Conservation (phyloP, 2,329 filamentous ascomycete genomes). For the Emmonsiellopsis sp. region DNA sequence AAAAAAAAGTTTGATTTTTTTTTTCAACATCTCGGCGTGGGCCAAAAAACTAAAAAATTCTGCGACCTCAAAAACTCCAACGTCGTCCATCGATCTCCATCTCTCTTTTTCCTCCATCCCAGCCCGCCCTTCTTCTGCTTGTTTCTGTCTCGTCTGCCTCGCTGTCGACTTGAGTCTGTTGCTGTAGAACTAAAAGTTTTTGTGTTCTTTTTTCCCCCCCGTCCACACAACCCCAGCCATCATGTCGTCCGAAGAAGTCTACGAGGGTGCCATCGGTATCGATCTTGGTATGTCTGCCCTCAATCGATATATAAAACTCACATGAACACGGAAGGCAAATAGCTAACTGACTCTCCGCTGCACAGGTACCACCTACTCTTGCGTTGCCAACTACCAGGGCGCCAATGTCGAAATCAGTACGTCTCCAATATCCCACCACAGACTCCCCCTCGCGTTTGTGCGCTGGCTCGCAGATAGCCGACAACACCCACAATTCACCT, state of each 20-base stretch:
- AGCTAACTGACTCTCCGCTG: slow-evolving; percentile 5
- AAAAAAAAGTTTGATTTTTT: background rate
- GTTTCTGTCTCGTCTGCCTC: slow-evolving; percentile 1
- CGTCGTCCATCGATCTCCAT: background rate
- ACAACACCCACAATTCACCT: slow-evolving; percentile 3
- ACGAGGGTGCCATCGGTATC: slow-evolving; percentile 99
- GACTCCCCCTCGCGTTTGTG: background rate
- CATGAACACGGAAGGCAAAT: slow-evolving; percentile 8
- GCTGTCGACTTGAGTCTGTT: background rate
- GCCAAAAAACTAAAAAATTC: background rate
- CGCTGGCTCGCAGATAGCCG: background rate
- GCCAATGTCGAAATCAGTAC: slow-evolving; percentile 98
- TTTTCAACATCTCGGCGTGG: background rate
- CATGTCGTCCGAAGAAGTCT: slow-evolving; percentile 88
- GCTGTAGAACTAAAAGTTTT: too few species aligned
- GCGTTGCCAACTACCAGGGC: slow-evolving; percentile 98
- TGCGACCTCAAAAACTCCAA: background rate
- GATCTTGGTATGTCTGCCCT: slow-evolving; percentile 70
- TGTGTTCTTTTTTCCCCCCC: too few species aligned
- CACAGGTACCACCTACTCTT: slow-evolving; percentile 97
- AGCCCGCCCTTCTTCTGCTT: slow-evolving; percentile 1
- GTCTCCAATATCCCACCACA: slow-evolving; percentile 22
- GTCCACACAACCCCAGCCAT: slow-evolving; percentile 28
- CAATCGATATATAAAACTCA: background rate
- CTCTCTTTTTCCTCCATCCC: slow-evolving; percentile 4